phyloP scores from a whole-genome alignment of 192 early-diverging fungal genomes.

The Coemansia sp. region DNA sequence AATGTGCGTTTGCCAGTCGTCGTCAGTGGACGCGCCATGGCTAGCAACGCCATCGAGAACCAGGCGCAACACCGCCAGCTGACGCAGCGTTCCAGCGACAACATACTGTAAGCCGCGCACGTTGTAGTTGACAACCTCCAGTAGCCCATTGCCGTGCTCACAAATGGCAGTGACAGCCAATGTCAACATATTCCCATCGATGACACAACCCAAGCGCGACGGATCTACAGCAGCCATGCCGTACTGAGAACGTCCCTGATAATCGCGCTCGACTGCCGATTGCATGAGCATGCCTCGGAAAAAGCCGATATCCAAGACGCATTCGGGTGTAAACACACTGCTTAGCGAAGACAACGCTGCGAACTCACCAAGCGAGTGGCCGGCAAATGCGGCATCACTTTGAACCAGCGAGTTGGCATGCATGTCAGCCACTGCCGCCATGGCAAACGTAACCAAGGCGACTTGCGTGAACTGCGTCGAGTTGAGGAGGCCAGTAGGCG shows the following conservation, averaged over 20 bases:
- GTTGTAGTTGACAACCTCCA: conserved; percentile 96
- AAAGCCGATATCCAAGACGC: conserved; percentile 86
- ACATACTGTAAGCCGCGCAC: conserved; percentile 94
- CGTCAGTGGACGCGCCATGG: conserved; percentile 65
- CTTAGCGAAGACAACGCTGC: too few species aligned
- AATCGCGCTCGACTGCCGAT: conserved; percentile 82
- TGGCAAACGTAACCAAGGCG: conserved; percentile 79
- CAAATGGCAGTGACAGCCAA: conserved; percentile 73
- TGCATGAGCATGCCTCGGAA: conserved; percentile 98
- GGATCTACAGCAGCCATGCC: conserved; percentile 95
- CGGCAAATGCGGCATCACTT: conserved; percentile 78
- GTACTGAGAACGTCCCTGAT: conserved; percentile 79
- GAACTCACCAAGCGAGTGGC: conserved; percentile 91
- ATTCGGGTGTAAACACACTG: conserved; percentile 74
- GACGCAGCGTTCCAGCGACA: conserved; percentile 76
- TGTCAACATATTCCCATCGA: conserved; percentile 72
- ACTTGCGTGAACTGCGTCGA: conserved; percentile 96
- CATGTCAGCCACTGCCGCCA: conserved; percentile 88
- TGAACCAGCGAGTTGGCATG: conserved; percentile 79
- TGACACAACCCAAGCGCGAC: conserved; percentile 52
- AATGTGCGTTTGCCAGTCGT: conserved; percentile 79
- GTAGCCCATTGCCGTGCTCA: conserved; percentile 67
- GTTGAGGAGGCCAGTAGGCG: conserved; percentile 78
- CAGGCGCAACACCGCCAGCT: conserved; percentile 73
- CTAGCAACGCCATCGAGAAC: conserved; percentile 83